phyloP scores from a whole-genome alignment of 2,329 filamentous ascomycete genomes.

The Venturiaceae sp. region DNA sequence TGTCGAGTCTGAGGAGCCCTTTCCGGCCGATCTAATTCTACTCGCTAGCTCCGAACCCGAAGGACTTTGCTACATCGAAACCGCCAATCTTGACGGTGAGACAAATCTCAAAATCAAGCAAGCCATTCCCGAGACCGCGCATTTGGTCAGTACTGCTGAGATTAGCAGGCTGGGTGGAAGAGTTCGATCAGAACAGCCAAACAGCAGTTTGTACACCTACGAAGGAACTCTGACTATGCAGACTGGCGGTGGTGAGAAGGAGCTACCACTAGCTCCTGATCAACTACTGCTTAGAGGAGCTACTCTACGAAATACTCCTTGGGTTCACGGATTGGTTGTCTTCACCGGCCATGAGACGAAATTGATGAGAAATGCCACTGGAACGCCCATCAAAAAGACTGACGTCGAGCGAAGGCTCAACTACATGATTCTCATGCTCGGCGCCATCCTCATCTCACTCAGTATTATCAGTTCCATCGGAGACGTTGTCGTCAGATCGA shows the following conservation, averaged over 20 bases:
- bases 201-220: slow-evolving; percentile 97
- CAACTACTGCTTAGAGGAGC: slow-evolving; percentile 89
- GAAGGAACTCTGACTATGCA: slow-evolving; percentile 92
- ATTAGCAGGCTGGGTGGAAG: slow-evolving; percentile 77
- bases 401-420: slow-evolving; percentile 94
- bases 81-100: slow-evolving; percentile 92
- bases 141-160: slow-evolving; percentile 78
- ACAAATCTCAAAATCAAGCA: slow-evolving; percentile 99
- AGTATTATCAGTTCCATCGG: slow-evolving; percentile 88
- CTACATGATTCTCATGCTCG: slow-evolving; percentile 80
- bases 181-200: slow-evolving; percentile 90
- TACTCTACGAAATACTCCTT: slow-evolving; percentile 89
- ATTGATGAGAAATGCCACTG: slow-evolving; percentile 96
- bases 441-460: slow-evolving; percentile 71
- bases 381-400: slow-evolving; percentile 93
- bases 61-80: slow-evolving; percentile 97
- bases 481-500: slow-evolving; percentile 70
- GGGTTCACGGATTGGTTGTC: slow-evolving; percentile 92
- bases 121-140: slow-evolving; percentile 81
- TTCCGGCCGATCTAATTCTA: slow-evolving; percentile 87
- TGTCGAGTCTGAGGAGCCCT: slow-evolving; percentile 89
- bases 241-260: slow-evolving; percentile 83
- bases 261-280: slow-evolving; percentile 80
- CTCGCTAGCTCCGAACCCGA: slow-evolving; percentile 94
- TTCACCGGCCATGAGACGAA: slow-evolving; percentile 98